Evolutionary conservation across 2,329 filamentous ascomycete genomes (phyloP).

Genomic region (Drechslerella stenobrocha): DNA sequence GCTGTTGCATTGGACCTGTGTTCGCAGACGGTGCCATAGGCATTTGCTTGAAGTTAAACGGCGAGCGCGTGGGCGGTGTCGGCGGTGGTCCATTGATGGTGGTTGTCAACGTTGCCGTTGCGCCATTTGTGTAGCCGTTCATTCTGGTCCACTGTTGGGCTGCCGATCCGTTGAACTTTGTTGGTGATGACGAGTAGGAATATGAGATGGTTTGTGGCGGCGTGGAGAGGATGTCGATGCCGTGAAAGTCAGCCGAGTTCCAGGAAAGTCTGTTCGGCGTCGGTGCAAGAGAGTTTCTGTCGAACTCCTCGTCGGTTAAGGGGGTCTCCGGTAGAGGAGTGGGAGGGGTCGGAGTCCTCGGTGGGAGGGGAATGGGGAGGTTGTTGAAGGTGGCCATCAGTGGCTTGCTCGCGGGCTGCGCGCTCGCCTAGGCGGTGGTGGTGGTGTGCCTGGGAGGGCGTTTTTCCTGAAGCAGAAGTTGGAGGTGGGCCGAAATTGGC

Average conservation of each 20-base stretch:
- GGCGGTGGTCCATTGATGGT: conserved; percentile 36
- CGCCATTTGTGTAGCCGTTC: conserved; percentile 45
- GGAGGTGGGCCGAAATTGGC: conserved; percentile 38
- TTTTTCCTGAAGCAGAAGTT: conserved; percentile 47
- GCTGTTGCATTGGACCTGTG: conserved; percentile 24
- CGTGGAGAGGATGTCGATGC: conserved; percentile 35
- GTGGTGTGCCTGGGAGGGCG: conserved; percentile 47
- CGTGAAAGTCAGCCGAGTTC: conserved; percentile 38
- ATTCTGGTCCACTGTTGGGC: conserved; percentile 31
- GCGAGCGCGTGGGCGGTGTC: conserved; percentile 46
- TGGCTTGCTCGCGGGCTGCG: conserved; percentile 15
- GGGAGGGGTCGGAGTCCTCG: conserved; percentile 46
- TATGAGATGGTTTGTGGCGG: conserved; percentile 38
- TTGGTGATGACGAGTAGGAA: conserved; percentile 27
- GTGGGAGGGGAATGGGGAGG: conserved; percentile 46
- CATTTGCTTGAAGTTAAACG: conserved; percentile 47
- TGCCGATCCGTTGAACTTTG: conserved; percentile 36
- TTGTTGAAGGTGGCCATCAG: conserved; percentile 46
- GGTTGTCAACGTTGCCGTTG: conserved; percentile 29
- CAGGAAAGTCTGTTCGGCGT: conserved; percentile 46
- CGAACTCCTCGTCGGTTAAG: conserved; percentile 33
- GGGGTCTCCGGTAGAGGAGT: conserved; percentile 33
- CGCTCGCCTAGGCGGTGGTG: conserved; percentile 29
- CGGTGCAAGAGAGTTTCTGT: conserved; percentile 35
- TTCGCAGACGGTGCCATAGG: conserved; percentile 43